Percentiles rank a stretch among this genome's conserved stretches.
phyloP scores from a whole-genome alignment of 805 yeast species.

The Barnettozyma pratensis region DNA sequence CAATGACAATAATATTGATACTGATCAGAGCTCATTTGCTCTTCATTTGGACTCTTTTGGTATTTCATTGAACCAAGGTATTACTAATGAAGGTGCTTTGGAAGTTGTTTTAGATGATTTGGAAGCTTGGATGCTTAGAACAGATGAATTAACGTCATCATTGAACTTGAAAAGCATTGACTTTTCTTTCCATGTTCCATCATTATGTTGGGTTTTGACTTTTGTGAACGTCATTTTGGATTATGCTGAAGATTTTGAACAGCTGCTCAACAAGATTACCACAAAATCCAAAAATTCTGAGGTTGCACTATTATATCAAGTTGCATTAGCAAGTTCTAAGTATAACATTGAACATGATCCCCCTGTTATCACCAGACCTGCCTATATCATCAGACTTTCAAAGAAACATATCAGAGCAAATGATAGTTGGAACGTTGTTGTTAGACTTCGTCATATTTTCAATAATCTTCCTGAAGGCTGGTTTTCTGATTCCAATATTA shows the following conservation, averaged over 20 bases:
- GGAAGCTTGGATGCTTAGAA: constrained; percentile 30
- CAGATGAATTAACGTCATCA: constrained; percentile 15
- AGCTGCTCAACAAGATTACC: not conserved
- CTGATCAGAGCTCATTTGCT: constrained; percentile 11
- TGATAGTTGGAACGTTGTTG: constrained; percentile 84
- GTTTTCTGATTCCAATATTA: constrained; percentile 30
- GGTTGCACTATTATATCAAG: constrained; percentile 35
- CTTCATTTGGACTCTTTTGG: constrained; percentile 13
- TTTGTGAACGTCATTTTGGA: constrained; percentile 11
- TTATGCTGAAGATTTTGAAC: not conserved
- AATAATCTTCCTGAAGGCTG: constrained; percentile 53
- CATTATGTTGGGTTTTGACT: constrained; percentile 29
- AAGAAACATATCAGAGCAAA: constrained; percentile 70
- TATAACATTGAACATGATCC: constrained; percentile 75
- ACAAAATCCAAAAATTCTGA: constrained; percentile 16
- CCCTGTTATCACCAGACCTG: constrained; percentile 83
- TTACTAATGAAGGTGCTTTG: not conserved
- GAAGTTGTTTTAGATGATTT: constrained; percentile 13
- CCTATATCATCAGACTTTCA: constrained; percentile 69
- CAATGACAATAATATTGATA: constrained; percentile 14
- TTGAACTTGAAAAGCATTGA: constrained; percentile 27
- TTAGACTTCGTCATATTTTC: constrained; percentile 71
- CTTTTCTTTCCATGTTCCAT: constrained; percentile 27
- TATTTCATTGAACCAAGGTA: constrained; percentile 1
- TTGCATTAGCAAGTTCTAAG: constrained; percentile 43